Evolutionary conservation across 441 rosid genomes (phyloP).

Genomic region (Mallotus japonicus): DNA sequence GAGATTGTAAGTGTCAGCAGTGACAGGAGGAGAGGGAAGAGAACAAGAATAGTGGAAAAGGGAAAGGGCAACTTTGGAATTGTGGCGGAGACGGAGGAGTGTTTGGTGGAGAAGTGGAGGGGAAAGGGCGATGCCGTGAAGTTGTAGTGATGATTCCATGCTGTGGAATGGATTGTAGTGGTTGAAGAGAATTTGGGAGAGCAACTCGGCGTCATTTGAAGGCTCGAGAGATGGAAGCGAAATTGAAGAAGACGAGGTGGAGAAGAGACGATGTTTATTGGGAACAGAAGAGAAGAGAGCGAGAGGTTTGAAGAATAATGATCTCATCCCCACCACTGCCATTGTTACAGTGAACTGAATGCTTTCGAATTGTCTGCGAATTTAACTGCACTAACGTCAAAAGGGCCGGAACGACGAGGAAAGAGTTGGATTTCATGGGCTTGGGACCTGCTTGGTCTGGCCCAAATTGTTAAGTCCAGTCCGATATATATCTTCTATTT

Average conservation of each 20-base stretch:
- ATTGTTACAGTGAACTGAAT: neutral
- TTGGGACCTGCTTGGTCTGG: too few relatives aligned
- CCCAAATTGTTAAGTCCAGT: too few relatives aligned
- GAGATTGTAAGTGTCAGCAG: slow-evolving; percentile 58
- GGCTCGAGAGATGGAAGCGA: slow-evolving; percentile 54
- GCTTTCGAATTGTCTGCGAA: neutral
- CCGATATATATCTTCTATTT: too few relatives aligned
- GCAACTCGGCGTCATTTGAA: slow-evolving; percentile 64
- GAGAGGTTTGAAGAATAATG: neutral
- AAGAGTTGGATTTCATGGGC: too few relatives aligned
- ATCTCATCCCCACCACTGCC: neutral
- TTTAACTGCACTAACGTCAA: too few relatives aligned
- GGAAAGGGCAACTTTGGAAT: slow-evolving; percentile 74
- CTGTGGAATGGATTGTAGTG: slow-evolving; percentile 91
- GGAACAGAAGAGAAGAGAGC: neutral
- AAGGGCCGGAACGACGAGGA: too few relatives aligned
- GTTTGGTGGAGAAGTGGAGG: slow-evolving; percentile 67
- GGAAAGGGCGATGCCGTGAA: slow-evolving; percentile 67
- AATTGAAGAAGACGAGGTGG: neutral
- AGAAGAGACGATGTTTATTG: neutral
- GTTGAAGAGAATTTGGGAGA: slow-evolving; percentile 60
- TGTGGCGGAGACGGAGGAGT: slow-evolving; percentile 85
- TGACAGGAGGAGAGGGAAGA: slow-evolving; percentile 43
- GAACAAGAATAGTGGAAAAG: slow-evolving; percentile 68
- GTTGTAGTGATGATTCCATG: slow-evolving; percentile 81